phyloP scores from a whole-genome alignment of 1,284 basidiomycete genomes.

The Trametes hirsuta region DNA sequence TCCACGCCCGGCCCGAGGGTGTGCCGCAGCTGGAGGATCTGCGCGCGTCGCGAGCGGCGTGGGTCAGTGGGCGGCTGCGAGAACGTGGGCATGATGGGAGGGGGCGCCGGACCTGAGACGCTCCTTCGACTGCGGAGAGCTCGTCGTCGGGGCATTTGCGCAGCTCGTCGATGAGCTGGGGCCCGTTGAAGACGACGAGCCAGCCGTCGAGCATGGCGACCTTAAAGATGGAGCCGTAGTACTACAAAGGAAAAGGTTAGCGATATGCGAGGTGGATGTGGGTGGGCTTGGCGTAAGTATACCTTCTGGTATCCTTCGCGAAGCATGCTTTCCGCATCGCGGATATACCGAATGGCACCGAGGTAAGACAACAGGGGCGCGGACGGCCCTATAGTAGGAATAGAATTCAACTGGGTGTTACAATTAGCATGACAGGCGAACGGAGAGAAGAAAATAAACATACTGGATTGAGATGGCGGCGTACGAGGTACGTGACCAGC shows the following conservation, averaged over 20 bases:
- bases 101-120: conserved; percentile 28
- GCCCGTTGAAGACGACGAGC: conserved; percentile 43
- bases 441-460: not conserved
- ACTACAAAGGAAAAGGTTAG: conserved; percentile 28
- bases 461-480: conserved; percentile 16
- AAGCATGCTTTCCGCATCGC: conserved; percentile 30
- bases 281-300: not conserved
- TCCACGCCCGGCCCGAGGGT: conserved; percentile 21
- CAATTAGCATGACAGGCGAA: too few species aligned
- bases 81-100: not conserved
- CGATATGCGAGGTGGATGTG: not conserved
- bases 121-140: conserved; percentile 42
- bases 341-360: conserved; percentile 27
- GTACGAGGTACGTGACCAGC: conserved; percentile 7
- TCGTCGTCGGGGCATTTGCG: conserved; percentile 42
- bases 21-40: conserved; percentile 22
- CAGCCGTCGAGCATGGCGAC: conserved; percentile 43
- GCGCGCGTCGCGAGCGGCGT: not conserved
- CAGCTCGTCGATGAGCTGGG: conserved; percentile 46
- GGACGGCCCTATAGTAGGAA: conserved; percentile 37
- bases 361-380: conserved; percentile 35
- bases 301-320: conserved; percentile 39
- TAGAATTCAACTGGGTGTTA: conserved; percentile 19
- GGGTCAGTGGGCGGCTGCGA: not conserved
- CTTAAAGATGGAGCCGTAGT: conserved; percentile 44